Percentiles rank a stretch among this genome's conserved stretches.
Conservation (phyloP, 352 stramenopile species). For the Sclerospora graminicola region DNA sequence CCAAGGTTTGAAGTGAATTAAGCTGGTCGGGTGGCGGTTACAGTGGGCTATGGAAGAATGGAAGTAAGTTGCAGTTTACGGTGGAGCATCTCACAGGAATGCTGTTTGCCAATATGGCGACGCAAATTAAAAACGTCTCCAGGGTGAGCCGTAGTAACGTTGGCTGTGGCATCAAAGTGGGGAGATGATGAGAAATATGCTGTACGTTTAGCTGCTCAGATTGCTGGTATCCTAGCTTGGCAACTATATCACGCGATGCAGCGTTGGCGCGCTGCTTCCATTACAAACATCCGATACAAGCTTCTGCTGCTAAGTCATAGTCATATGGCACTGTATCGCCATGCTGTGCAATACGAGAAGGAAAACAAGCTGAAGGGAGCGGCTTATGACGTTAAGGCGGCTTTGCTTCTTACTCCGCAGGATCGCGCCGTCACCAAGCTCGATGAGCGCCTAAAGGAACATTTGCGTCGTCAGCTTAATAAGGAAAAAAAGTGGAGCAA, state of each 20-base stretch:
- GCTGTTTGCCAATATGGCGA: conserved; percentile 61
- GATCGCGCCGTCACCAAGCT: conserved; percentile 74
- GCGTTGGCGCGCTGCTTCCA: conserved; percentile 71
- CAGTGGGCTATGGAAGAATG: conserved; percentile 52
- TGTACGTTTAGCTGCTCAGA: conserved; percentile 36
- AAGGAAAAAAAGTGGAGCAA: conserved; percentile 87
- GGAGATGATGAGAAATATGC: conserved; percentile 34
- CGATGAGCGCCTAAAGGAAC: conserved; percentile 56
- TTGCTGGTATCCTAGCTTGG: conserved; percentile 50
- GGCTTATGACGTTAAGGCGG: conserved; percentile 45
- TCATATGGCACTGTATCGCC: conserved; percentile 84
- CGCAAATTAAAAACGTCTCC: conserved; percentile 56
- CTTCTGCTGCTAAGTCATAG: conserved; percentile 30
- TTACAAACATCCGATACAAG: conserved; percentile 69
- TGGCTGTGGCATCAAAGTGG: conserved; percentile 64
- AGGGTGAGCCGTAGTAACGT: conserved; percentile 30
- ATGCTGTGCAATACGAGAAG: conserved; percentile 79
- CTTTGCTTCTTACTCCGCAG: conserved; percentile 42
- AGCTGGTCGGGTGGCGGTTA: conserved; percentile 26
- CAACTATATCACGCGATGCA: conserved; percentile 39
- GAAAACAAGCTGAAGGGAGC: conserved; percentile 78
- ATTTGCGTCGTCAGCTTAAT: conserved; percentile 65
- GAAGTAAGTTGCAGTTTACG: conserved; percentile 37
- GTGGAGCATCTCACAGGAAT: conserved; percentile 69
- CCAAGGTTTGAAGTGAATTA: conserved; percentile 28